phyloP scores from a whole-genome alignment of 192 early-diverging fungal species.

The Backusella circina region DNA sequence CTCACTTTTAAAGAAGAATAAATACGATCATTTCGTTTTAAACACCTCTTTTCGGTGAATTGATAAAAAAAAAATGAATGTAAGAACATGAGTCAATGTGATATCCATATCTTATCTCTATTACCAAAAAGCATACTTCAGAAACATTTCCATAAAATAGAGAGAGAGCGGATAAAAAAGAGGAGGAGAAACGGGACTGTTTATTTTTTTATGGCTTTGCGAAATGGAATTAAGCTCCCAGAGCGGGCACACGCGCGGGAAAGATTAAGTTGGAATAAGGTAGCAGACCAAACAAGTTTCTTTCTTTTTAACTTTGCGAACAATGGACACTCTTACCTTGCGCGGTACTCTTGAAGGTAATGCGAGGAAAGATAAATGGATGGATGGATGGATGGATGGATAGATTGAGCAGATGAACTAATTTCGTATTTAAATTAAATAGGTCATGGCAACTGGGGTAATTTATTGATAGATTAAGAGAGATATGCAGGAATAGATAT shows the following conservation, averaged over 20 bases:
- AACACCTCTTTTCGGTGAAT: not conserved
- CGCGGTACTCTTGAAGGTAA: slow-evolving; percentile 36
- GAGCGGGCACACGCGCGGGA: not conserved
- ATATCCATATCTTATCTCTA: no score
- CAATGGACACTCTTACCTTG: slow-evolving; percentile 32
- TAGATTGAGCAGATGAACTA: slow-evolving; percentile 19
- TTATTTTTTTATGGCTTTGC: slow-evolving; percentile 1
- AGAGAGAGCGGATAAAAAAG: not conserved
- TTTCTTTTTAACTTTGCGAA: slow-evolving; percentile 24
- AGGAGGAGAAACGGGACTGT: not conserved
- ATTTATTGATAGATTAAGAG: not conserved
- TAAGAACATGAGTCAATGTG: no score
- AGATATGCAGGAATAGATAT: not conserved
- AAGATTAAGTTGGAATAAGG: not conserved
- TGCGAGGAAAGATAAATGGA: not conserved
- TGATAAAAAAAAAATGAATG: not conserved
- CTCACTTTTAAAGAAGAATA: not conserved
- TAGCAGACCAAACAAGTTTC: slow-evolving; percentile 3
- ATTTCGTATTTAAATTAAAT: not conserved
- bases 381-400: slow-evolving; percentile 30
- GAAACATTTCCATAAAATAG: not conserved
- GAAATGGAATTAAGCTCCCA: not conserved
- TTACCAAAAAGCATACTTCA: not conserved
- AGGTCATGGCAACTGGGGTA: slow-evolving; percentile 41
- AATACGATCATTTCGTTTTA: not conserved